phyloP scores from a whole-genome alignment of 495 filamentous ascomycete genomes.

The Elasticomyces elasticus region DNA sequence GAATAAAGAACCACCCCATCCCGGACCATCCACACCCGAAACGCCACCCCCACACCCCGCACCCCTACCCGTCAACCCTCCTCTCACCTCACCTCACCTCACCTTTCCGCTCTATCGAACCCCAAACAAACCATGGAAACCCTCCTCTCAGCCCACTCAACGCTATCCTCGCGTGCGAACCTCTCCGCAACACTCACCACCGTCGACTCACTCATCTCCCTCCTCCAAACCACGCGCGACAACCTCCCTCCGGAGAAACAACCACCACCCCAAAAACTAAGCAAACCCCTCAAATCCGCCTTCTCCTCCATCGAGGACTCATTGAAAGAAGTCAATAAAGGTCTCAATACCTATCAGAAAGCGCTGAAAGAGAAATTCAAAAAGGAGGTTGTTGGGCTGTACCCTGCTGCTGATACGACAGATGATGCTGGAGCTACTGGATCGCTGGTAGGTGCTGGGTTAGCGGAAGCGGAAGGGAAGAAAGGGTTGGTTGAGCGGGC shows the following conservation, averaged over 20 bases:
- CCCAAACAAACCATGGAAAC: conserved; percentile 52
- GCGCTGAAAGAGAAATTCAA: conserved; percentile 63
- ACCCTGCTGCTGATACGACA: conserved; percentile 12
- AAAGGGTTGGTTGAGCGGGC: conserved; percentile 74
- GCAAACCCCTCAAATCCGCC: conserved; percentile 53
- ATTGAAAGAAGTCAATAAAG: conserved; percentile 67
- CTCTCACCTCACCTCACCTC: background rate
- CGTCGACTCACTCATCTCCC: conserved; percentile 70
- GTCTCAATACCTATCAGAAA: conserved; percentile 71
- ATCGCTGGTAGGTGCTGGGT: conserved; percentile 54
- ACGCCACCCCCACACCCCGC: background rate
- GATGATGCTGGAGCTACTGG: conserved; percentile 50
- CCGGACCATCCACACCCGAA: too few relatives aligned
- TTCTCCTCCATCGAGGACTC: conserved; percentile 60
- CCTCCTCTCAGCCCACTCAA: conserved; percentile 40
- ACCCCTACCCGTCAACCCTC: background rate
- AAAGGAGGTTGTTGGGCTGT: conserved; percentile 48
- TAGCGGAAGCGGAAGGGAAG: conserved; percentile 71
- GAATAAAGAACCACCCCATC: too few relatives aligned
- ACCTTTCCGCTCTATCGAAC: too few relatives aligned
- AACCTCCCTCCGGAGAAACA: conserved; percentile 44
- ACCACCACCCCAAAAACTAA: too few relatives aligned
- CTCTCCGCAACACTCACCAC: conserved; percentile 60
- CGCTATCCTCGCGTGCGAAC: conserved; percentile 58
- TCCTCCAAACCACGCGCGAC: conserved; percentile 62